Percentiles rank a stretch among this genome's conserved stretches.
These are phyloP conservation scores for Funneliformis caledonium DNA, from an alignment of 371 early-diverging fungal species.

Conservation along the genomic window DNA sequence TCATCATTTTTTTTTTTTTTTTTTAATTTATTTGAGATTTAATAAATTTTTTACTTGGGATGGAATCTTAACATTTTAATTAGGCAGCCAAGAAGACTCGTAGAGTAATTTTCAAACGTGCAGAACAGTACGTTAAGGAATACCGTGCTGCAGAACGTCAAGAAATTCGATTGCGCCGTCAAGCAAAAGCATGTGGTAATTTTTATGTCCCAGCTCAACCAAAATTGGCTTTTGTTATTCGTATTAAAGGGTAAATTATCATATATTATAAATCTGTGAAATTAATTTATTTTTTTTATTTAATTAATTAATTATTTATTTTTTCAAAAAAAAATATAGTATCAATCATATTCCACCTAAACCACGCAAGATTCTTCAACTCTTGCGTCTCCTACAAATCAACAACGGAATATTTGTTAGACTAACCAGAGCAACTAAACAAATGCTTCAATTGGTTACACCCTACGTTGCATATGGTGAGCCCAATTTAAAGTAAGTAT, in stretches of 20 bases:
- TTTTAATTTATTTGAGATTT: neutral
- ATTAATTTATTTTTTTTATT: neutral
- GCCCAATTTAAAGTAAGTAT: conserved; percentile 89
- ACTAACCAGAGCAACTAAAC: conserved; percentile 97
- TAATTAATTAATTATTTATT: no score
- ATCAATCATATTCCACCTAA: conserved; percentile 99
- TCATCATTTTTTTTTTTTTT: neutral
- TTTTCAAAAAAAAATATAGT: conserved; percentile 44
- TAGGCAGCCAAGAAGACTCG: conserved; percentile 84
- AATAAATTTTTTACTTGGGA: neutral
- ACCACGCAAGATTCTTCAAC: conserved; percentile 99
- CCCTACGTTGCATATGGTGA: conserved; percentile 98
- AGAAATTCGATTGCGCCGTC: conserved; percentile 88
- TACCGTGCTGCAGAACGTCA: conserved; percentile 89
- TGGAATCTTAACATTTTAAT: conserved; percentile 10
- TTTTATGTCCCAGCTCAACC: conserved; percentile 97
- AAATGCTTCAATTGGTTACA: conserved; percentile 98
- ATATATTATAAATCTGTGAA: neutral
- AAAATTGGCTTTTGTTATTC: conserved; percentile 98
- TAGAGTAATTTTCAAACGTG: conserved; percentile 96
- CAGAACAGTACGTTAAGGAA: conserved; percentile 95
- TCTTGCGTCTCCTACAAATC: conserved; percentile 98
- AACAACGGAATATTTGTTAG: conserved; percentile 99
- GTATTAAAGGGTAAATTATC: conserved; percentile 76
- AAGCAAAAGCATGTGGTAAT: conserved; percentile 89